These are phyloP conservation scores for Fusarium chuoi DNA, from an alignment of 2,329 filamentous ascomycete species.

Conservation along the genomic window DNA sequence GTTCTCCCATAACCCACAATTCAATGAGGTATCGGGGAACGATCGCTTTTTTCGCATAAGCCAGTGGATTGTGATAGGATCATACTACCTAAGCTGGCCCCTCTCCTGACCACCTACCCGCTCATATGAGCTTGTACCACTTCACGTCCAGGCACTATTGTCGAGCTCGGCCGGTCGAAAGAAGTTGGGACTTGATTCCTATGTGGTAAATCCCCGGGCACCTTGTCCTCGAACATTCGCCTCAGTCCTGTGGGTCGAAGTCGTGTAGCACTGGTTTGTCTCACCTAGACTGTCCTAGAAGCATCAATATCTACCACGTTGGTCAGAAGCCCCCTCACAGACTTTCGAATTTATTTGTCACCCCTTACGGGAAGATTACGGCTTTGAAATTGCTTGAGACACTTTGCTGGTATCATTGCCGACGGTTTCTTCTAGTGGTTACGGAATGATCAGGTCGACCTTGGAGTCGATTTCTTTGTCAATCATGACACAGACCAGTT, in stretches of 20 bases:
- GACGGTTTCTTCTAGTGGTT: background rate
- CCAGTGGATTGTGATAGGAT: constrained; percentile 21
- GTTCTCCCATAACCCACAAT: background rate
- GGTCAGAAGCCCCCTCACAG: background rate
- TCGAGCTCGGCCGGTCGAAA: constrained; percentile 14
- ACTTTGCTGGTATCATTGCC: background rate
- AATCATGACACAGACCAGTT: constrained; percentile 47
- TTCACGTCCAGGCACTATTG: background rate
- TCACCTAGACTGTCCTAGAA: background rate
- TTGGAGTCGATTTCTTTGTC: background rate
- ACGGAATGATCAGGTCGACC: background rate
- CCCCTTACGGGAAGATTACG: background rate
- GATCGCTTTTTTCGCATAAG: constrained; percentile 14
- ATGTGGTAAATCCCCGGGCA: constrained; percentile 8
- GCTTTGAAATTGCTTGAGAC: background rate
- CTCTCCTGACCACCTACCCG: constrained; percentile 4
- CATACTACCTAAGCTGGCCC: constrained; percentile 8
- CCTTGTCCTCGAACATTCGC: background rate
- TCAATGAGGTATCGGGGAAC: constrained; percentile 19
- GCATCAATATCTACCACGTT: background rate
- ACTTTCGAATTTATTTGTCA: background rate
- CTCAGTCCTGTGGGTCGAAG: background rate
- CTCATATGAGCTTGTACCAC: constrained; percentile 33
- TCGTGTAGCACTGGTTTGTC: background rate
- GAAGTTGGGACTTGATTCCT: background rate